Evolutionary conservation across 225 moss, liverwort and hornwort genomes (phyloP).

Genomic region (Pseudisothecium myosuroides): DNA sequence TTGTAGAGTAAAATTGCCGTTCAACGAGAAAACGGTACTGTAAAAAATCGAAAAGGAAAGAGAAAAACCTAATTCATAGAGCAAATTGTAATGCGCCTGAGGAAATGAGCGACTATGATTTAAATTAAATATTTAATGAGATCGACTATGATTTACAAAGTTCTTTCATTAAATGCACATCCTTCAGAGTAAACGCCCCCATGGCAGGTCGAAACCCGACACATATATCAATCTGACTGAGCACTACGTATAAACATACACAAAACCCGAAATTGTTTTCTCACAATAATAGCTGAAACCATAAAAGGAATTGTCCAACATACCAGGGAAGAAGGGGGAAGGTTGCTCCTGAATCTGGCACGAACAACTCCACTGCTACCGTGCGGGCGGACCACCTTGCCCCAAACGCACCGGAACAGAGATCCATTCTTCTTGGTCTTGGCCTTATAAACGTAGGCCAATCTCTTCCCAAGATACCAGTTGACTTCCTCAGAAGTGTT

Average conservation of each 20-base stretch:
- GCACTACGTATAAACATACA: not conserved
- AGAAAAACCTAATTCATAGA: not conserved
- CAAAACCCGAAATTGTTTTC: not conserved
- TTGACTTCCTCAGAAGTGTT: slow-evolving; percentile 75
- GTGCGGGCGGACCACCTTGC: slow-evolving; percentile 72
- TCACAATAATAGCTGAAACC: not conserved
- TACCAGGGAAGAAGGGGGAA: slow-evolving; percentile 73
- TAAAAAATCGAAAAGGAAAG: not conserved
- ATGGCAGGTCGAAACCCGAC: not conserved
- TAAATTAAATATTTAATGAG: not conserved
- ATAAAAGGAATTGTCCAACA: not conserved
- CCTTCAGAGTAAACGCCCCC: not conserved
- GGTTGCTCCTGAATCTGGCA: slow-evolving; percentile 77
- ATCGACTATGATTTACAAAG: not conserved
- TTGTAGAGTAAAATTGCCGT: not conserved
- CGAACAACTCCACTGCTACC: slow-evolving; percentile 82
- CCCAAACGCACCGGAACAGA: slow-evolving; percentile 74
- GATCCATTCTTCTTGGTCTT: slow-evolving; percentile 86
- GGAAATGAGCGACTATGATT: not conserved
- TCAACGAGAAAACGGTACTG: not conserved
- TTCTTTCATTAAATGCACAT: not conserved
- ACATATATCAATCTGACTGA: not conserved
- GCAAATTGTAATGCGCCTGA: too few relatives aligned
- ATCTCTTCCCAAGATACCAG: slow-evolving; percentile 81
- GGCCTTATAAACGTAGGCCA: slow-evolving; percentile 84